Base-by-base conservation (phyloP, 164 flowering plant species). In the Liriodendron chinense region DNA sequence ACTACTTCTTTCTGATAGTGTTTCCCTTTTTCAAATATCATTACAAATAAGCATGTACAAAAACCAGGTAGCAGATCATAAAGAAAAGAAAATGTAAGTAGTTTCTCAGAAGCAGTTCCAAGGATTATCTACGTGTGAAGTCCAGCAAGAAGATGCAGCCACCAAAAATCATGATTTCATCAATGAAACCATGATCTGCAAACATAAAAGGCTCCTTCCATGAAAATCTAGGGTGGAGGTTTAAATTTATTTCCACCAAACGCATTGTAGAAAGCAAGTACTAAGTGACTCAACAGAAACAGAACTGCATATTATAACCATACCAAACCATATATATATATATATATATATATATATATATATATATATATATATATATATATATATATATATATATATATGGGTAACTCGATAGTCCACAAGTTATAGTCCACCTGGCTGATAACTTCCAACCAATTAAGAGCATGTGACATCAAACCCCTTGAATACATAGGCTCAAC, bases 321-420 rank as follows among this genome's bases (percentile, higher is more conserved):
- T 53, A 53, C 13, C 59, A 53, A 53, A 53, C 72, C 43, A 69
- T 66, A 74, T 61, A 65, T 72, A 24, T n/a, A n/a, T n/a, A n/a
- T n/a, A n/a, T n/a, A n/a, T n/a, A n/a, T n/a, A n/a, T n/a, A n/a
- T n/a, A n/a, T n/a, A n/a, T n/a, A n/a, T n/a, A n/a, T n/a, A n/a
- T n/a, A n/a, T n/a, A n/a, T n/a, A n/a, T n/a, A n/a, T n/a, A n/a
- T n/a, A n/a, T n/a, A n/a, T n/a, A n/a, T n/a, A n/a, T n/a, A n/a
- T n/a, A n/a, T n/a, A n/a, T n/a, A n/a, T n/a, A n/a, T n/a, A n/a
- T n/a, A n/a, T n/a, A n/a, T n/a, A n/a, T n/a, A n/a, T n/a, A n/a
- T n/a, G n/a, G n/a, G n/a, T n/a, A n/a, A n/a, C n/a, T n/a, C n/a
- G n/a, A n/a, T n/a, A n/a, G n/a, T n/a, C n/a, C n/a, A n/a, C n/a